Evolutionary conservation across 2,329 filamentous ascomycete species (phyloP).

Genomic region (Ophiosphaerella korrae): DNA sequence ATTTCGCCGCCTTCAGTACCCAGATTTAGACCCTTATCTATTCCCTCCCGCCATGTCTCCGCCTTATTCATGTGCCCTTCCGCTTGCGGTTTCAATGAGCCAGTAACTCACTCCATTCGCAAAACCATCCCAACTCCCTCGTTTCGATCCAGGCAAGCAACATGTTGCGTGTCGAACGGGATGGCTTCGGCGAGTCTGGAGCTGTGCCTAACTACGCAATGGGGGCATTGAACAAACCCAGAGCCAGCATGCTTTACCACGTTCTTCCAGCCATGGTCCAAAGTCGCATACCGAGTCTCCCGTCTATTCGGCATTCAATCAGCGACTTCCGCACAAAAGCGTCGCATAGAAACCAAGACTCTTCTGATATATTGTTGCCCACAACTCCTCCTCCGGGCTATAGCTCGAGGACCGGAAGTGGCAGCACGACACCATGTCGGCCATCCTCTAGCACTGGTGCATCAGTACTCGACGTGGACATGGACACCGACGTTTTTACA

Average conservation of each 20-base stretch:
- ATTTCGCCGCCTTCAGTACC: not conserved
- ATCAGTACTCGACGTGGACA: constrained; percentile 22
- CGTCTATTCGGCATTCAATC: constrained; percentile 52
- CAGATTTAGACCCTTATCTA: not conserved
- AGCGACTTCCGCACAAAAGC: constrained; percentile 30
- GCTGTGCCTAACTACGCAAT: constrained; percentile 12
- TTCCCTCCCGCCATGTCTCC: not conserved
- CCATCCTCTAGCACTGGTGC: constrained; percentile 23
- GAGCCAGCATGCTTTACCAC: constrained; percentile 57
- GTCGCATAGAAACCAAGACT: constrained; percentile 19
- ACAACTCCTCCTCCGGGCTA: constrained; percentile 48
- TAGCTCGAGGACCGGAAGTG: constrained; percentile 32
- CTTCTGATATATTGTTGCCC: constrained; percentile 24
- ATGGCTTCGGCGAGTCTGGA: constrained; percentile 2
- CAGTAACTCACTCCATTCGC: not conserved
- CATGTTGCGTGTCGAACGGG: constrained; percentile 11
- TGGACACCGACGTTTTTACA: constrained; percentile 32
- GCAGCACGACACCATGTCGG: constrained; percentile 22
- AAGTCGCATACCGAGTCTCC: constrained; percentile 57
- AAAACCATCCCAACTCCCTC: not conserved
- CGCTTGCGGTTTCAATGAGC: constrained; percentile 1
- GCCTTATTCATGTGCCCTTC: not conserved
- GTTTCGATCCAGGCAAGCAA: not conserved
- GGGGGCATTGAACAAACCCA: constrained; percentile 15
- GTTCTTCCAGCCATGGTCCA: constrained; percentile 61